phyloP scores from a whole-genome alignment of 2,329 filamentous ascomycete genomes.

The Trichophyton rubrum region DNA sequence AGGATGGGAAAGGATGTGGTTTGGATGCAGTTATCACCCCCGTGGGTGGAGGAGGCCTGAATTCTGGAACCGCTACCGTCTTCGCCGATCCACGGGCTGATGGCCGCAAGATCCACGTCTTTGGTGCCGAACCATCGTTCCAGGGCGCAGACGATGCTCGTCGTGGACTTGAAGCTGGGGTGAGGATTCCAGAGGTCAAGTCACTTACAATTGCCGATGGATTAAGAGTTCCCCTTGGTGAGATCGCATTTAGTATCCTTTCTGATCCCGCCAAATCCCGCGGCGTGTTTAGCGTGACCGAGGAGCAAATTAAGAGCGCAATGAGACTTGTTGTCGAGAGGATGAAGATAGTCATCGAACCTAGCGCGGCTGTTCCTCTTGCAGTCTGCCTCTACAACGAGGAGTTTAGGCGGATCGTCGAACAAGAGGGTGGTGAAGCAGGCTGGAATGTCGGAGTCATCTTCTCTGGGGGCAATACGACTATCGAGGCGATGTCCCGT shows the following conservation, averaged over 20 bases:
- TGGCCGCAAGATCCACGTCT: conserved; percentile 57
- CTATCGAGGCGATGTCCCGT: conserved; percentile 47
- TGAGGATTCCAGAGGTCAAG: conserved; percentile 55
- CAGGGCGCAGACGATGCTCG: conserved; percentile 74
- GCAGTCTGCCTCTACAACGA: conserved; percentile 76
- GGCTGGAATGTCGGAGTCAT: conserved; percentile 61
- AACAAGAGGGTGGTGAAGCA: conserved; percentile 50
- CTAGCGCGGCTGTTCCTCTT: conserved; percentile 70
- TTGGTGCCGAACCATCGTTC: conserved; percentile 73
- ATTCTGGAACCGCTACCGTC: conserved; percentile 68
- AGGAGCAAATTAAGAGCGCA: conserved; percentile 67
- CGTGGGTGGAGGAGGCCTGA: conserved; percentile 77
- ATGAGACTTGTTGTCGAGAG: conserved; percentile 71
- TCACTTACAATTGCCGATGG: conserved; percentile 81
- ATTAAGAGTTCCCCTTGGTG: conserved; percentile 67
- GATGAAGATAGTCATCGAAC: conserved; percentile 84
- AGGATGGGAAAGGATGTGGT: conserved; percentile 7
- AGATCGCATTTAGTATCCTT: conserved; percentile 64
- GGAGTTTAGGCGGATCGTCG: conserved; percentile 59
- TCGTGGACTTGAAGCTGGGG: conserved; percentile 52
- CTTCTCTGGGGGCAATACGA: conserved; percentile 54
- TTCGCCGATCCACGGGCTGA: conserved; percentile 41
- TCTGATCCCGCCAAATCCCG: conserved; percentile 56
- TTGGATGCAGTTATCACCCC: conserved; percentile 68
- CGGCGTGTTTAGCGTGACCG: conserved; percentile 60